These are phyloP conservation scores for Dactylellina cionopaga DNA, from an alignment of 2,329 filamentous ascomycete genomes.

Conservation along the genomic window DNA sequence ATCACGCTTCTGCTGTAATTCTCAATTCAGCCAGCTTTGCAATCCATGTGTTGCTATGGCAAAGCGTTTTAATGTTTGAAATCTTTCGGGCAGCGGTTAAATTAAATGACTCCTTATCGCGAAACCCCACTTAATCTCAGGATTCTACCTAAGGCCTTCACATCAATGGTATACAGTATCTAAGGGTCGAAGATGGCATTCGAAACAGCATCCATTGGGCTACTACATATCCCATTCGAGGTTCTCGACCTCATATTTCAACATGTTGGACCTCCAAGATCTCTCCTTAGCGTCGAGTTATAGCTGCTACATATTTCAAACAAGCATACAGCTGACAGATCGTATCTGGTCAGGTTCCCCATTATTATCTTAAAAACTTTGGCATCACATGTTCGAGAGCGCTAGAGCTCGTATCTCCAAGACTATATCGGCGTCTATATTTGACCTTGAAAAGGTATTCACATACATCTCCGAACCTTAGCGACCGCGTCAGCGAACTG, in stretches of 20 bases:
- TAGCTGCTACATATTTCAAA: background rate
- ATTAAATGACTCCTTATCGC: too few species aligned
- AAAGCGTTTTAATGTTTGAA: too few species aligned
- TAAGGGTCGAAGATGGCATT: too few species aligned
- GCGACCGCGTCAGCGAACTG: background rate
- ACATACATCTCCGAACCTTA: background rate
- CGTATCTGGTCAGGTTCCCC: background rate
- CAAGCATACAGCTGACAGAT: background rate
- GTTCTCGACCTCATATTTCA: constrained; percentile 10
- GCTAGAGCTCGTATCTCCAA: constrained; percentile 22
- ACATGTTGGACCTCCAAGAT: background rate
- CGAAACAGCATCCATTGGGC: too few species aligned
- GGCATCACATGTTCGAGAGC: constrained; percentile 13
- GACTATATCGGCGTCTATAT: constrained; percentile 20
- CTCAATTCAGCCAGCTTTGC: too few species aligned
- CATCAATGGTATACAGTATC: too few species aligned
- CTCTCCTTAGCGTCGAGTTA: too few species aligned
- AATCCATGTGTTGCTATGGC: too few species aligned
- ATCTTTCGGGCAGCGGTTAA: too few species aligned
- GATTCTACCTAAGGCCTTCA: too few species aligned
- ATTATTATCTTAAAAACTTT: constrained; percentile 28
- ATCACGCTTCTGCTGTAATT: too few species aligned
- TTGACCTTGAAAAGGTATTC: background rate
- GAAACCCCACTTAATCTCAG: too few species aligned
- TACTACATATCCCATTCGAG: constrained; percentile 8